Base-by-base conservation (phyloP, 1,284 basidiomycete genomes). In the Cryptococcus jaspeensis region DNA sequence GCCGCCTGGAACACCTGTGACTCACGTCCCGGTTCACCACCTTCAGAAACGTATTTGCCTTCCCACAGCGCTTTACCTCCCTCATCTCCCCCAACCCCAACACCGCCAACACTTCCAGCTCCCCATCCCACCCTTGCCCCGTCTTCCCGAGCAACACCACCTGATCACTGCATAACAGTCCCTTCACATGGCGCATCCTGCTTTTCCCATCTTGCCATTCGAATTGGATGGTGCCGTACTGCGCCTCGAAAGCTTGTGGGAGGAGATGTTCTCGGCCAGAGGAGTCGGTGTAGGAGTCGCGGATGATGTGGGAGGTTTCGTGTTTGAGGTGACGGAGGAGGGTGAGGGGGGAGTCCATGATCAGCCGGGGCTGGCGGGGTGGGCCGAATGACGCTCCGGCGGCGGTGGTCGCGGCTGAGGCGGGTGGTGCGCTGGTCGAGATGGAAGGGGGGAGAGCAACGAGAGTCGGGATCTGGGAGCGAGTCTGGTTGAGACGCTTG, bases 311-410 rank as follows among this genome's bases (percentile, higher is more conserved):
- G 18, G 39, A 15, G 9, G 35, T 16, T 20, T 50, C 48, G 32
- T 37, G 32, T 13, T 32, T 18, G 18, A 50, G 37, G 35, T 50
- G 39, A 8, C 48, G 48, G 15, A 37, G 35, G 11, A 50, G 5
- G 16, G 35, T 50, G 48, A 50, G 25, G 9, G 48, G 48, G 4
- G 35, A 32, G 18, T 50, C 48, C 36, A 50, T 50, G 16, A 50
- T 22, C 12, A 50, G 48, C 36, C 15, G 37, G 36, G 37, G 48
- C 13, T 5, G 28, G 28, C 4, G 28, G 28, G 28, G 5, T 32
- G 28, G 28, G 28, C 28, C 28, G 28, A 32, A 9, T 9, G 5
- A 9, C 9, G 28, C 28, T 38, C 48, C 32, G 20, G 39, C 5
- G n/a, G 13, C 32, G 20, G 36, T 15, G 20, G 37, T 20, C 23